These are phyloP conservation scores for Ramichloridium luteum DNA, from an alignment of 2,329 filamentous ascomycete genomes.

Conservation along the genomic window DNA sequence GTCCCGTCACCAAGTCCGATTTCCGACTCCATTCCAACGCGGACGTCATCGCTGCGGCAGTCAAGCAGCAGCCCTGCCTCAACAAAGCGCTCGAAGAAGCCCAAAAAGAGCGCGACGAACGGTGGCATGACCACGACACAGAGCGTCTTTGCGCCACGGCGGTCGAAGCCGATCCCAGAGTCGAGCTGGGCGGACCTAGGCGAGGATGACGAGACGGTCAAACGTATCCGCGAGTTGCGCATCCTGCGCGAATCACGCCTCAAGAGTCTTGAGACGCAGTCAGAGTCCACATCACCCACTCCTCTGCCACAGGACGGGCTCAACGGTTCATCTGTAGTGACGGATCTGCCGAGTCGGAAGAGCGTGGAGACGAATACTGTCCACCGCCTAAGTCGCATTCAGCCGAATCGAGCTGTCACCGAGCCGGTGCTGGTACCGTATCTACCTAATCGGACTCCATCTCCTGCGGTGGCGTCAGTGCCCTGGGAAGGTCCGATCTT, in stretches of 20 bases:
- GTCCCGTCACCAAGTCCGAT: constrained; percentile 19
- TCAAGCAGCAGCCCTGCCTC: constrained; percentile 22
- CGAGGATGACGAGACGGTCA: constrained; percentile 43
- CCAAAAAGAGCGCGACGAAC: constrained; percentile 15
- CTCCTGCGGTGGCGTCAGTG: no score
- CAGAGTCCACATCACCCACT: constrained; percentile 7
- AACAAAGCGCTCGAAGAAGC: constrained; percentile 14
- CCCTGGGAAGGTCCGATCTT: no score
- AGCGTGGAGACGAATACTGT: no score
- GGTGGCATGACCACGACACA: background rate
- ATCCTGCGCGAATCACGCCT: constrained; percentile 45
- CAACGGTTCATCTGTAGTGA: no score
- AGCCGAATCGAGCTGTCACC: no score
- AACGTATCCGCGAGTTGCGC: constrained; percentile 45
- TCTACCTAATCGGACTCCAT: no score
- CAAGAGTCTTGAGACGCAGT: constrained; percentile 13
- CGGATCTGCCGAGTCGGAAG: no score
- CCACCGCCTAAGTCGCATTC: no score
- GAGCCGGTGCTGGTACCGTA: no score
- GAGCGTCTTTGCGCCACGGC: constrained; percentile 1
- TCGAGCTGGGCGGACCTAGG: constrained; percentile 25
- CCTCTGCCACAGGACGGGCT: no score
- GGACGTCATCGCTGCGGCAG: constrained; percentile 24
- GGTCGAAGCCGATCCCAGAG: constrained; percentile 20
- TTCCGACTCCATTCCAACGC: constrained; percentile 22